phyloP scores from a whole-genome alignment of 2,329 filamentous ascomycete genomes.

The Stachybotrys chartarum region DNA sequence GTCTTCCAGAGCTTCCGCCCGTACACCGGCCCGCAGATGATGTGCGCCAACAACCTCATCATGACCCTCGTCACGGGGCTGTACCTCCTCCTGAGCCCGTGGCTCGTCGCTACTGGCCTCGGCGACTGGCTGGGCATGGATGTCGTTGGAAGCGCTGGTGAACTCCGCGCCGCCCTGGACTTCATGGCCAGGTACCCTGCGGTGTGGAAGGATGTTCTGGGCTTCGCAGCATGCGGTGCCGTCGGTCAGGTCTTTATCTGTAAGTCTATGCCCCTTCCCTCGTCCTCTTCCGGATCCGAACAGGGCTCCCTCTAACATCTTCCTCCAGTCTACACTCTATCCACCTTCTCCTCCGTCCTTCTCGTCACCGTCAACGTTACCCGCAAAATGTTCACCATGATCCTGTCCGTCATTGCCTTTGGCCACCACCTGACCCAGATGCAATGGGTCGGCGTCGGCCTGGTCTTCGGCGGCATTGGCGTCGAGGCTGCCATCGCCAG shows the following conservation, averaged over 20 bases:
- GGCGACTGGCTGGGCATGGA: conserved; percentile 62
- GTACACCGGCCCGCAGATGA: conserved; percentile 95
- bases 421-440: conserved; percentile 80
- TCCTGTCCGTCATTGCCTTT: conserved; percentile 89
- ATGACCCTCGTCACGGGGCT: conserved; percentile 66
- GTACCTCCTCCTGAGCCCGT: conserved; percentile 75
- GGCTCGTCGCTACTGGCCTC: conserved; percentile 61
- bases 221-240: conserved; percentile 84
- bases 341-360: conserved; percentile 83
- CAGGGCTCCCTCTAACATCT: conserved; percentile 10
- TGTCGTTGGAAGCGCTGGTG: conserved; percentile 58
- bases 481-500: conserved; percentile 79
- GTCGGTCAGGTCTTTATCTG: conserved; percentile 95
- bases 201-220: conserved; percentile 81
- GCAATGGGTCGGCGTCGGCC: conserved; percentile 86
- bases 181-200: conserved; percentile 76
- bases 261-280: conserved; percentile 27
- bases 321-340: conserved; percentile 71
- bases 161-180: conserved; percentile 69
- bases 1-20: conserved; percentile 75
- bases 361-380: conserved; percentile 96
- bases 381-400: conserved; percentile 99
- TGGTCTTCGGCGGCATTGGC: conserved; percentile 94
- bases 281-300: not conserved
- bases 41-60: conserved; percentile 95